Conservation (phyloP, 2,329 filamentous ascomycete genomes). For the Cladosporium sp. region DNA sequence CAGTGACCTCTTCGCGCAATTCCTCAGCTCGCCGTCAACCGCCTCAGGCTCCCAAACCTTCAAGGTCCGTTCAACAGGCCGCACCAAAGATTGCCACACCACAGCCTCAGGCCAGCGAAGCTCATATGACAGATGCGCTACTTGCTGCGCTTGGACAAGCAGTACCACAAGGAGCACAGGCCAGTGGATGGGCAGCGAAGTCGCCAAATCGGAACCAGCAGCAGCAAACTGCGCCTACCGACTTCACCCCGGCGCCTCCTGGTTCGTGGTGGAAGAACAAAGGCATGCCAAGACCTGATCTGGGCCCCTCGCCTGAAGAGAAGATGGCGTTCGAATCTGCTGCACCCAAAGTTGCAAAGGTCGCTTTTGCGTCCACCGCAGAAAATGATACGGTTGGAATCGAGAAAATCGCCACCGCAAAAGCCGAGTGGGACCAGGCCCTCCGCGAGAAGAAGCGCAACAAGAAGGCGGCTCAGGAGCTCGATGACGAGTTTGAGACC, state of each 20-base stretch:
- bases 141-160: conserved; percentile 23
- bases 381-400: conserved; percentile 20
- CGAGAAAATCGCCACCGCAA: conserved; percentile 29
- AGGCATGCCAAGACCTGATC: conserved; percentile 28
- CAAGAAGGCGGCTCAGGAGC: conserved; percentile 22
- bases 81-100: neutral
- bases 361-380: conserved; percentile 24
- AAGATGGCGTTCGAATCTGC: conserved; percentile 24
- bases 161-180: conserved; percentile 7
- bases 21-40: conserved; percentile 1
- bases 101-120: neutral
- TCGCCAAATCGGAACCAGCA: conserved; percentile 26
- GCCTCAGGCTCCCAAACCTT: neutral
- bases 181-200: conserved; percentile 29
- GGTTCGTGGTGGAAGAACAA: conserved; percentile 33
- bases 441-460: conserved; percentile 32
- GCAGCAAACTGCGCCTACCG: conserved; percentile 19
- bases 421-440: conserved; percentile 31
- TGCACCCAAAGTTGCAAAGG: conserved; percentile 25
- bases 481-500: conserved; percentile 1
- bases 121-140: conserved; percentile 30
- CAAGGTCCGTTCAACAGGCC: neutral
- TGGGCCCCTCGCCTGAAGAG: conserved; percentile 25
- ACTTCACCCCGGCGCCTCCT: conserved; percentile 33
- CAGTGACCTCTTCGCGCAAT: conserved; percentile 21